Evolutionary conservation across 768 basidiomycete species (phyloP), one percentile per base, ranked within the genome.

Genomic region (Chiua virens): DNA sequence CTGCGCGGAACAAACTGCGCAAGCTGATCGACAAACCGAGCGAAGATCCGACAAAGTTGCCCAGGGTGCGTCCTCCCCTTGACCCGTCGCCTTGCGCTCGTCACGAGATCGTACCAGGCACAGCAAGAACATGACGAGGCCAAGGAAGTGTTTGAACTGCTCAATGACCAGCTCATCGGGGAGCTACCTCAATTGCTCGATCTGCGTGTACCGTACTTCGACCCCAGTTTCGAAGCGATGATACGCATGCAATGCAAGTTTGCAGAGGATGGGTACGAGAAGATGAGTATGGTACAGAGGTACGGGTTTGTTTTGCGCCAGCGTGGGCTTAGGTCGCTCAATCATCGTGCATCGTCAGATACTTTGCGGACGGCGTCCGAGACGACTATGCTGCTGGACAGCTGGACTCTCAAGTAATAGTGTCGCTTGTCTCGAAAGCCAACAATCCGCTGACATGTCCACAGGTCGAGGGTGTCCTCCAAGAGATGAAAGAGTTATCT

Each of bases 191-290:
- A 95, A 59, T 74, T 99, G 37, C 81, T 98, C 44, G 95, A 98
- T 63, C 83, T 98, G 18, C 90, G 97, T 35, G 89, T 99, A 22
- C 97, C 97, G 0, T 99, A 92, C 78, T 95, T 98, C 56, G 97
- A 98, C 69, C 97, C 97, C 5, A 94, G 90, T 59, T 98, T 98
- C 67, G 97, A 98, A 72, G 92, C 96, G 41, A 98, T 98, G 96
- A 93, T 94, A 57, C 82, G 97, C 27, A 91, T 97, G 84, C 97
- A 99, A 65, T 83, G 90, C 64, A 94, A 95, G 64, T 98, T 98
- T 65, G 95, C 96, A 0, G 92, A 98, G 69, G 96, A 99, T 61
- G 95, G 96, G 0, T 98, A 99, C 67, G 94, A 98, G 74, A 97
- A 94, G 72, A 81, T 98, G 45, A 88, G 93, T 44, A 86, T 92